Base-by-base conservation (phyloP, 805 yeast species). In the Peterozyma toletana region DNA sequence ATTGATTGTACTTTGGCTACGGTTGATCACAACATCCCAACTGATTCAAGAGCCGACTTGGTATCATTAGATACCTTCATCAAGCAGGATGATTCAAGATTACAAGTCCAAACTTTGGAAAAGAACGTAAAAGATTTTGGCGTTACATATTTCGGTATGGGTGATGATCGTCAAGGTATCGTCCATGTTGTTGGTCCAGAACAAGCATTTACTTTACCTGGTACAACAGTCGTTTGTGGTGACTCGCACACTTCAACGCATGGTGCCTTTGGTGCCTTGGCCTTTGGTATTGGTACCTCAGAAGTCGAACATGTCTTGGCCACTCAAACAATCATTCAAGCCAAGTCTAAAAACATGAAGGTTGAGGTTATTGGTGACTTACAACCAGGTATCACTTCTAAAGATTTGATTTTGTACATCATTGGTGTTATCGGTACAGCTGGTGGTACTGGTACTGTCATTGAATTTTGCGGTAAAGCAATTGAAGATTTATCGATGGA, bases 101-200 rank as follows among this genome's bases (percentile, higher is more conserved):
- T 90, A 53, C 99, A 93, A 68, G 96, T 89, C 42, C 75, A 80
- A 60, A 91, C 99, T 41, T 73, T 93, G 51, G 98, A 93, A 63
- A 83, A 87, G 57, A 93, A 93, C 58, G 98, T 93, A 54, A 81
- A 80, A 63, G 87, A 81, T 51, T 93, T 91, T 57, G 91, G 78
- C 55, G 83, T 93, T 34, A 84, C 96, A 11, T 93, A 83, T 62
- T 90, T 91, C 52, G 99, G 99, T 54, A 86, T 93, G 95, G 75
- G 81, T 47, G 98, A 91, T 67, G 75, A 75, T 50, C 82, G 98
- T 67, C 99, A 93, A 68, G 99, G 99, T 56, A 93, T 93, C 60
- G 99, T 93, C 44, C 99, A 93, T 65, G 87, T 93, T 53, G 95
- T 93, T 48, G 99, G 99, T 39, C 99, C 99, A 34, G 99, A 93